phyloP scores from a whole-genome alignment of 176 grass and related monocot genomes.

The Elaeis guineensis region DNA sequence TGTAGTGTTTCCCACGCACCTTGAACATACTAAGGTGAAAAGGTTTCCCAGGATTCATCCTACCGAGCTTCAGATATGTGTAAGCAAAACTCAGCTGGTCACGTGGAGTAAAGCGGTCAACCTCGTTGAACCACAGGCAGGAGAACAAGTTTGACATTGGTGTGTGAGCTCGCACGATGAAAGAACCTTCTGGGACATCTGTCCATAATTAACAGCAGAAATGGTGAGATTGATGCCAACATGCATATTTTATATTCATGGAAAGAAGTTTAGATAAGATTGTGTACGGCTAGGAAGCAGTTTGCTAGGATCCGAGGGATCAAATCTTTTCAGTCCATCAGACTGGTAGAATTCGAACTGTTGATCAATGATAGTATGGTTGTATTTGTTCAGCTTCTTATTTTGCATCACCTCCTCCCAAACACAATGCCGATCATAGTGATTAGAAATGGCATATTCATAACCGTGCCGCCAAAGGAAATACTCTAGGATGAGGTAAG shows the following conservation, averaged over 20 bases:
- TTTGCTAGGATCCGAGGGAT: conserved; percentile 62
- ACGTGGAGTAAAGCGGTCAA: conserved; percentile 88
- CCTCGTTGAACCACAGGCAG: conserved; percentile 96
- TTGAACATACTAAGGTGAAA: conserved; percentile 97
- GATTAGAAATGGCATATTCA: conserved; percentile 98
- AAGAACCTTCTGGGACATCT: conserved; percentile 99
- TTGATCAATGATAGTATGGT: conserved; percentile 94
- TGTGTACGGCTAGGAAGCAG: conserved; percentile 86
- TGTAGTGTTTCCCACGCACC: conserved; percentile 21
- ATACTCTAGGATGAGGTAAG: conserved; percentile 92
- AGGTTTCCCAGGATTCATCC: conserved; percentile 66
- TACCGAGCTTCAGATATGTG: conserved; percentile 93
- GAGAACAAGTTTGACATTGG: conserved; percentile 97
- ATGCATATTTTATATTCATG: background rate
- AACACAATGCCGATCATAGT: conserved; percentile 89
- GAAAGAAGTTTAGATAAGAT: conserved; percentile 7
- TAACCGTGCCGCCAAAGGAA: conserved; percentile 85
- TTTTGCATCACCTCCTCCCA: conserved; percentile 98
- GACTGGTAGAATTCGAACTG: conserved; percentile 97
- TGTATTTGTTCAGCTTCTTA: conserved; percentile 97
- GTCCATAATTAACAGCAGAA: conserved; percentile 18
- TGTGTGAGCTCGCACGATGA: conserved; percentile 92
- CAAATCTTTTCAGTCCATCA: conserved; percentile 74
- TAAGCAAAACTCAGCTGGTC: conserved; percentile 99
- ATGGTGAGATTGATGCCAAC: background rate